Percentiles rank a stretch among this genome's conserved stretches.
phyloP scores from a whole-genome alignment of 805 yeast genomes.

The Monosporozyma siamensis region DNA sequence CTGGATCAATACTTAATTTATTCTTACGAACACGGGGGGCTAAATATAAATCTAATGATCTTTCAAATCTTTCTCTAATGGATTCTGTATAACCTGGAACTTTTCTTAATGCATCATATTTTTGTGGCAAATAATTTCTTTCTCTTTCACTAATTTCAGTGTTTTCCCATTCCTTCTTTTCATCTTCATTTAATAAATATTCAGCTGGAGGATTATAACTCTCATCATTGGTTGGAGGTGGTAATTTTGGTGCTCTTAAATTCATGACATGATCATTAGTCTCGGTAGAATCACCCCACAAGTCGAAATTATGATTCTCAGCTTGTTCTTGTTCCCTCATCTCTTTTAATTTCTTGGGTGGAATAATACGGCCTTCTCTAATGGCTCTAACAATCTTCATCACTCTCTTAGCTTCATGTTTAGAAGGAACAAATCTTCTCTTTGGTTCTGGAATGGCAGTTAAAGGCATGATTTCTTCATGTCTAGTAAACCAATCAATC shows the following conservation, averaged over 20 bases:
- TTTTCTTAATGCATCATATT: constrained; percentile 70
- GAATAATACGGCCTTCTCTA: constrained; percentile 88
- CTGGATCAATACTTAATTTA: constrained; percentile 90
- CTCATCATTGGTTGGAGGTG: constrained; percentile 96
- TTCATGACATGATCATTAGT: constrained; percentile 72
- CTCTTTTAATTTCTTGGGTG: constrained; percentile 51
- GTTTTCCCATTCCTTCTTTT: constrained; percentile 58
- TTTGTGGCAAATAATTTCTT: constrained; percentile 70
- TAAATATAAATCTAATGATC: constrained; percentile 84
- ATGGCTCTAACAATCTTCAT: constrained; percentile 96
- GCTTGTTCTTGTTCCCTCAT: constrained; percentile 42
- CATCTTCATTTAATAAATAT: constrained; percentile 74
- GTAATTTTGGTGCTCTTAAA: constrained; percentile 85
- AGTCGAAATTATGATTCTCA: constrained; percentile 54
- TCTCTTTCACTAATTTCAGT: constrained; percentile 71
- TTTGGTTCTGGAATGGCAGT: constrained; percentile 95
- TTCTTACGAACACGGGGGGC: constrained; percentile 94
- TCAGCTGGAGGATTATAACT: constrained; percentile 97
- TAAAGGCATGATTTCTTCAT: constrained; percentile 81
- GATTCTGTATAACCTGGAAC: constrained; percentile 89
- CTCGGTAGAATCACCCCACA: constrained; percentile 74
- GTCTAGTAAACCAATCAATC: constrained; percentile 89
- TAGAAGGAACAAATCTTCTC: constrained; percentile 92
- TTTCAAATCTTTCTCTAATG: constrained; percentile 85
- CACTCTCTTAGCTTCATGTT: constrained; percentile 90